phyloP scores from a whole-genome alignment of 208 protist genomes.

The Entamoeba dispar region DNA sequence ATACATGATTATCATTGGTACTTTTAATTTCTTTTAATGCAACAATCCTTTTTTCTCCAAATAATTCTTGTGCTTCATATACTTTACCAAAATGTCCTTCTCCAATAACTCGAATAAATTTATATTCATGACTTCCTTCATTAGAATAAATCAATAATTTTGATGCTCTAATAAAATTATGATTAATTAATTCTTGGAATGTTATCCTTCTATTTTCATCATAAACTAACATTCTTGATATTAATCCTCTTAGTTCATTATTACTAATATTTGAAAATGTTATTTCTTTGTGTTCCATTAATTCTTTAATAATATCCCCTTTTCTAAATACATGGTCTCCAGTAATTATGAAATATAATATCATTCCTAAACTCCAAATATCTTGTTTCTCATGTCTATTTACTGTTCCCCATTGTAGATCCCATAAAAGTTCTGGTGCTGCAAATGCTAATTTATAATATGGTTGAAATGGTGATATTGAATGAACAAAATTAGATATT shows the following conservation, averaged over 20 bases:
- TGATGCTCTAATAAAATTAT: background rate
- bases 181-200: background rate
- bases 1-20: background rate
- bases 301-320: background rate
- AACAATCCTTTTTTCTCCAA: background rate
- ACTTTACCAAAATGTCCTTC: background rate
- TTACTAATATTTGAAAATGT: background rate
- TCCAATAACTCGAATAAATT: background rate
- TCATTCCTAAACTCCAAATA: background rate
- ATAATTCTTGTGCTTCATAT: background rate
- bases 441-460: background rate
- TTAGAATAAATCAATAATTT: background rate
- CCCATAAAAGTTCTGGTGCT: background rate
- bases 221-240: background rate
- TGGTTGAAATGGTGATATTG: background rate
- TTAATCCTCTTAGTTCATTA: background rate
- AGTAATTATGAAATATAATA: background rate
- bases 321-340: background rate
- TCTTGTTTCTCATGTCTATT: background rate
- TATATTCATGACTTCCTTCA: background rate
- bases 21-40: background rate
- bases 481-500: background rate
- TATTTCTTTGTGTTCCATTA: background rate
- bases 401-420: background rate
- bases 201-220: background rate